A percentile compares a stretch with the other conserved stretches of the same genome.
Conservation (phyloP, 352 stramenopile genomes). For the Phytophthora litchii region DNA sequence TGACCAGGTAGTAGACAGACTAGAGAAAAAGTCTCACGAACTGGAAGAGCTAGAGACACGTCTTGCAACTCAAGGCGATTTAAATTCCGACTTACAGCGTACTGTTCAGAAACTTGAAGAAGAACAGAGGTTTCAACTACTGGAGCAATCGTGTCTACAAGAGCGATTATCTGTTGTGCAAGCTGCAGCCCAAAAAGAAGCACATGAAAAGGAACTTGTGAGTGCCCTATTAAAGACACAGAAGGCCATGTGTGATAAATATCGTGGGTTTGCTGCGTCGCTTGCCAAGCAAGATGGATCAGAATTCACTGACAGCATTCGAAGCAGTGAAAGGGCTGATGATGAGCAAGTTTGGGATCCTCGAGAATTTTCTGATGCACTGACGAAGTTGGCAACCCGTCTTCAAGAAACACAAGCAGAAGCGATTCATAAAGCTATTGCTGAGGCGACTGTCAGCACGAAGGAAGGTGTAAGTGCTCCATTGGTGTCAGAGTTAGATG, state of each 20-base stretch:
- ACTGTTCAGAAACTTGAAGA: constrained; percentile 47
- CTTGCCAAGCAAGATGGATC: constrained; percentile 25
- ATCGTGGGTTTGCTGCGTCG: constrained; percentile 40
- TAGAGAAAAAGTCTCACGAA: constrained; percentile 51
- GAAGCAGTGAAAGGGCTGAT: constrained; percentile 13
- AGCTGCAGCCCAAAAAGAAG: constrained; percentile 30
- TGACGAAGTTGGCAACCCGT: constrained; percentile 29
- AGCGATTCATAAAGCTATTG: constrained; percentile 39
- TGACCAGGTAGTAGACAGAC: constrained; percentile 42
- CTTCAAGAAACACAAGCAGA: constrained; percentile 36
- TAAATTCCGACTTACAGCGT: constrained; percentile 36
- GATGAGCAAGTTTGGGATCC: constrained; percentile 28
- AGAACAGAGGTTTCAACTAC: constrained; percentile 29
- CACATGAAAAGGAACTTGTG: constrained; percentile 24
- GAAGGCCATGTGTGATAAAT: constrained; percentile 32
- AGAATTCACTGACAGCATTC: constrained; percentile 9
- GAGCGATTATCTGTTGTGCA: constrained; percentile 46
- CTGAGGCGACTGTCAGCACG: constrained; percentile 33
- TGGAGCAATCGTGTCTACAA: constrained; percentile 49
- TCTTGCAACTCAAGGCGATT: constrained; percentile 28
- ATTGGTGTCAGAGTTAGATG: constrained; percentile 50
- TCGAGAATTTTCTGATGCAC: constrained; percentile 43
- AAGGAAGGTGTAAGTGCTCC: constrained; percentile 36
- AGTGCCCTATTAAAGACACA: constrained; percentile 28
- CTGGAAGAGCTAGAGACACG: constrained; percentile 39